Evolutionary conservation across 495 filamentous ascomycete genomes (phyloP).

Genomic region (Podospora australis): DNA sequence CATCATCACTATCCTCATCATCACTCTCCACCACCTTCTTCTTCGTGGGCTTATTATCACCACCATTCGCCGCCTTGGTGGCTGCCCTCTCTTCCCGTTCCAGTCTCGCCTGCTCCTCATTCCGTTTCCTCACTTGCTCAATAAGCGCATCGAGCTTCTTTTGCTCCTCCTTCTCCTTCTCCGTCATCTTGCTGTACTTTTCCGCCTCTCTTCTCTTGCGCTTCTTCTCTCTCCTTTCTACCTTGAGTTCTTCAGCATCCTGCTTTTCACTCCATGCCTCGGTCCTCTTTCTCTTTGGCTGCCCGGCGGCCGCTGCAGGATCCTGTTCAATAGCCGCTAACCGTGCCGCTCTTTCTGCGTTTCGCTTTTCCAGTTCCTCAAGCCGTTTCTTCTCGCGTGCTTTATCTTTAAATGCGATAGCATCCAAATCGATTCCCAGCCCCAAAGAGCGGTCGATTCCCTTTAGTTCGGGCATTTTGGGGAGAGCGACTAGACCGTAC

Average conservation of each 20-base stretch:
- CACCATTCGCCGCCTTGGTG: conserved; percentile 7
- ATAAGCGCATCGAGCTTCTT: conserved; percentile 67
- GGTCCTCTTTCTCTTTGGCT: conserved; percentile 48
- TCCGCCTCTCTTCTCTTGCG: conserved; percentile 63
- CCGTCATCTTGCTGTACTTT: conserved; percentile 60
- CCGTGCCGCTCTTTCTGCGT: conserved; percentile 21
- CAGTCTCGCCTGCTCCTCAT: conserved; percentile 36
- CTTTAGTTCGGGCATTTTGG: conserved; percentile 89
- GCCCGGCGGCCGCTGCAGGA: conserved; percentile 30
- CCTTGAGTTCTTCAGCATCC: conserved; percentile 59
- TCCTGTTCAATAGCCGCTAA: conserved; percentile 41
- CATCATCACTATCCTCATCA: conserved; percentile 27
- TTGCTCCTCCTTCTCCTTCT: conserved; percentile 63
- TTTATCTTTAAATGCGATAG: conserved; percentile 70
- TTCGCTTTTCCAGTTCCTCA: conserved; percentile 34
- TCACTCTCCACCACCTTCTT: conserved; percentile 33
- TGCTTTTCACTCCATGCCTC: conserved; percentile 81
- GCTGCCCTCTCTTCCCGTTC: conserved; percentile 21
- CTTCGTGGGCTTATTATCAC: conserved; percentile 49
- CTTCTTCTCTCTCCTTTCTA: conserved; percentile 68
- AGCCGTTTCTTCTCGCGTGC: conserved; percentile 64
- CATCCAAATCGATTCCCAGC: conserved; percentile 69
- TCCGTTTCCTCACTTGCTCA: conserved; percentile 56
- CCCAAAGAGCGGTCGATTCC: conserved; percentile 69
- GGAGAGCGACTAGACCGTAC: conserved; percentile 75